phyloP scores from a whole-genome alignment of 2,329 filamentous ascomycete genomes.

The Ophiocordyceps polyrhachis-furcata region DNA sequence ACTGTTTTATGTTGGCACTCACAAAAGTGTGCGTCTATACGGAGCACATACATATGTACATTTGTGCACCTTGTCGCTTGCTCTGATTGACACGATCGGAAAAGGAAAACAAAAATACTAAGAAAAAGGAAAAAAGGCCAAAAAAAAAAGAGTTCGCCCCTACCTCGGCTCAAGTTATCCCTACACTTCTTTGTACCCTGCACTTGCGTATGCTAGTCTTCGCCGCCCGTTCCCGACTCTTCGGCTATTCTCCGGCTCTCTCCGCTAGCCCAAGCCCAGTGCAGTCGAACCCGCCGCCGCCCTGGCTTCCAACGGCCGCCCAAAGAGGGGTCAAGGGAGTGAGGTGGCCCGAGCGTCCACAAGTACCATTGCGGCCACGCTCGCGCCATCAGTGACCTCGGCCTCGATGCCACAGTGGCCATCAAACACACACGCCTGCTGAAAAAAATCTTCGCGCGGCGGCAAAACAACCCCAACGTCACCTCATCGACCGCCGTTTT shows the following conservation, averaged over 20 bases:
- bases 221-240: not conserved
- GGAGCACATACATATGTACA: no score
- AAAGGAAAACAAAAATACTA: no score
- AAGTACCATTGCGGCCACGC: slow-evolving; percentile 11
- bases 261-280: not conserved
- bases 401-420: slow-evolving; percentile 2
- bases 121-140: no score
- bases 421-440: slow-evolving; percentile 6
- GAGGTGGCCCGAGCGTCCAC: slow-evolving; percentile 10
- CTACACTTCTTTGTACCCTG: no score
- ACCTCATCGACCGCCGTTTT: slow-evolving; percentile 29
- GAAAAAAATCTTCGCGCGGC: slow-evolving; percentile 38
- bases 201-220: no score
- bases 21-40: no score
- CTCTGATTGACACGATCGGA: no score
- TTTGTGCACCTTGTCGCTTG: no score
- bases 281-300: not conserved
- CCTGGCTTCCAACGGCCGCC: not conserved
- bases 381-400: slow-evolving; percentile 4
- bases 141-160: no score
- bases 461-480: slow-evolving; percentile 34
- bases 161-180: no score
- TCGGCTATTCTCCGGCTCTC: not conserved
- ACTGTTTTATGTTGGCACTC: no score
- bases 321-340: slow-evolving; percentile 11